phyloP scores from a whole-genome alignment of 2,329 filamentous ascomycete species.

The Aspergillus udagawae region DNA sequence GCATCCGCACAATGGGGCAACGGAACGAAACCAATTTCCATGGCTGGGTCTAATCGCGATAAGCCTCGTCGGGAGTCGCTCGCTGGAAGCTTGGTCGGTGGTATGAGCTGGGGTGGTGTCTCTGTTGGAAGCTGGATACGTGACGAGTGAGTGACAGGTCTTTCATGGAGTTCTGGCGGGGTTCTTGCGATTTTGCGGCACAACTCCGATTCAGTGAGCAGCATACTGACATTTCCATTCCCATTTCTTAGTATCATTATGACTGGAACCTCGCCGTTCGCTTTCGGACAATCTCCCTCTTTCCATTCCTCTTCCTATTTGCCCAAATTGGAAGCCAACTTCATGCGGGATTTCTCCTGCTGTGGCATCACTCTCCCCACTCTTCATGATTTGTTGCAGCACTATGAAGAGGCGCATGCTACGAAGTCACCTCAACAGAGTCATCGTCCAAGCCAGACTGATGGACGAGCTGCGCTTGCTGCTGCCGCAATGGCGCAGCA shows the following conservation, averaged over 20 bases:
- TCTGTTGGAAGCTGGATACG: conserved; percentile 96
- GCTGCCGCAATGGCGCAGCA: conserved; percentile 47
- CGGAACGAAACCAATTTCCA: conserved; percentile 59
- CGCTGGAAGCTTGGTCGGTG: conserved; percentile 62
- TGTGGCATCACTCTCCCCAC: conserved; percentile 86
- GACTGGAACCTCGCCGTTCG: conserved; percentile 91
- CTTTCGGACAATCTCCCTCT: conserved; percentile 77
- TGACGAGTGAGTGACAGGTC: conserved; percentile 77
- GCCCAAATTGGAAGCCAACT: conserved; percentile 93
- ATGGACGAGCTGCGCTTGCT: conserved; percentile 49
- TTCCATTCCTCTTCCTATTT: conserved; percentile 96
- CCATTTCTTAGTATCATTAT: conserved; percentile 71
- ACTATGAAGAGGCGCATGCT: conserved; percentile 94
- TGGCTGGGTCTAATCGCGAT: conserved; percentile 47
- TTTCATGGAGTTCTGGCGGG: conserved; percentile 17
- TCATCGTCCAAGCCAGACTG: conserved; percentile 48
- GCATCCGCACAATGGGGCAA: conserved; percentile 52
- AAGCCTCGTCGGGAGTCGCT: conserved; percentile 56
- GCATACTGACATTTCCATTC: conserved; percentile 10
- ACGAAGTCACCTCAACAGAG: conserved; percentile 55
- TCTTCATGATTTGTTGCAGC: conserved; percentile 89
- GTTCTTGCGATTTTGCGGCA: conserved; percentile 4
- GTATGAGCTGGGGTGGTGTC: conserved; percentile 95
- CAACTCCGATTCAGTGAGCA: conserved; percentile 1
- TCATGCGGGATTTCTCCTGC: conserved; percentile 96